phyloP scores from a whole-genome alignment of 2,329 filamentous ascomycete species.

The Fusarium pseudograminearum region DNA sequence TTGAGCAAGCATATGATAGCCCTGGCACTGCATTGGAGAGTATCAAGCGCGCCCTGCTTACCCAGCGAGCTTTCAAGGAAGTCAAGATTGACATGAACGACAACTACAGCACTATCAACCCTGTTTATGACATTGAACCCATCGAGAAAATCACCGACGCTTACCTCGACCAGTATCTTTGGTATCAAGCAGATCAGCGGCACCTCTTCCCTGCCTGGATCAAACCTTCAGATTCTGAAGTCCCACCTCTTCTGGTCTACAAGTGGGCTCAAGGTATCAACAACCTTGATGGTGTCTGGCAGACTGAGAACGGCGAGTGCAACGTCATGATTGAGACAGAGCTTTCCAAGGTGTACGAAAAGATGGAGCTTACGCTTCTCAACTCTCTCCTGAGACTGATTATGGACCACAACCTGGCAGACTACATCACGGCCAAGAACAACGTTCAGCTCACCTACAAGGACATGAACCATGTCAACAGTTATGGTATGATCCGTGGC shows the following conservation, averaged over 20 bases:
- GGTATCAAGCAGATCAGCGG: constrained; percentile 98
- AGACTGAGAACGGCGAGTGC: constrained; percentile 91
- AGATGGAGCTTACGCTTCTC: constrained; percentile 95
- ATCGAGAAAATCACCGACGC: constrained; percentile 99
- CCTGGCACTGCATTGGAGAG: constrained; percentile 94
- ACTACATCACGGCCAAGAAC: constrained; percentile 99
- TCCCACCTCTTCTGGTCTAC: constrained; percentile 92
- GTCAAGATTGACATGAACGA: constrained; percentile 99
- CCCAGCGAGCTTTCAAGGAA: constrained; percentile 98
- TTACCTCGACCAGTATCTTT: constrained; percentile 97
- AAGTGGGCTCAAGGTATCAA: constrained; percentile 99
- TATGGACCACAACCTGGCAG: constrained; percentile 99
- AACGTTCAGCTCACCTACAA: constrained; percentile 99
- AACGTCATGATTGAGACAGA: constrained; percentile 99
- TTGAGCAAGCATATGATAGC: constrained; percentile 98
- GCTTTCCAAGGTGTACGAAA: constrained; percentile 99
- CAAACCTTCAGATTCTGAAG: constrained; percentile 98
- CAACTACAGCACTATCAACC: constrained; percentile 99
- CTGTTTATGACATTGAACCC: constrained; percentile 97
- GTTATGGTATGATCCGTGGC: constrained; percentile 97
- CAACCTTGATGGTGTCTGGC: constrained; percentile 96
- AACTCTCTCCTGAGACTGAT: constrained; percentile 94
- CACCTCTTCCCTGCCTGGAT: constrained; percentile 99
- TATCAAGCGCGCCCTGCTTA: constrained; percentile 97
- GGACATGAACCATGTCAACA: constrained; percentile 99